A percentile compares a stretch with the other conserved stretches of the same genome.
These are phyloP conservation scores for Debaryomyces fabryi DNA, from an alignment of 1,139 yeast species.

Conservation along the genomic window DNA sequence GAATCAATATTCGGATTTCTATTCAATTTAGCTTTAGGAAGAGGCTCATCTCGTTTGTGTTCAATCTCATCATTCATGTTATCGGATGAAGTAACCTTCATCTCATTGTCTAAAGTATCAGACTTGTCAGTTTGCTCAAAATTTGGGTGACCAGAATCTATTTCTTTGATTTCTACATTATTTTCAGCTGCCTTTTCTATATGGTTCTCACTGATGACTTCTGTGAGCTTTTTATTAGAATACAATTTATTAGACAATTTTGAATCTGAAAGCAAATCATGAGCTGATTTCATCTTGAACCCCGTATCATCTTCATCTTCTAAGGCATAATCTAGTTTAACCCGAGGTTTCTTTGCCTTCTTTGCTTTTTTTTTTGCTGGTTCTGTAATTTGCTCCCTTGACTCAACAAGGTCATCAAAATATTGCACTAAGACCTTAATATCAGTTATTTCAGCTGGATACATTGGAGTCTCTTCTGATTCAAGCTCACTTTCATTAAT, in stretches of 20 bases:
- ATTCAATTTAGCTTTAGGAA: background rate
- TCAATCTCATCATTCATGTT: background rate
- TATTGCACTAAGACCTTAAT: conserved; percentile 49
- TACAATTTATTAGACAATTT: conserved; percentile 17
- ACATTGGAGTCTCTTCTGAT: conserved; percentile 47
- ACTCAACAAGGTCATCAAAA: conserved; percentile 47
- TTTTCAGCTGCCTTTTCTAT: background rate
- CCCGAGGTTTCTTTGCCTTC: conserved; percentile 21
- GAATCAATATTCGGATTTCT: conserved; percentile 31
- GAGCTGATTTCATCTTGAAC: conserved; percentile 54
- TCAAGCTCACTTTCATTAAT: conserved; percentile 56
- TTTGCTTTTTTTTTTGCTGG: conserved; percentile 17
- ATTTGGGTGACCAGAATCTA: background rate
- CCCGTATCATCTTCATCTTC: conserved; percentile 35
- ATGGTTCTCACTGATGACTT: background rate
- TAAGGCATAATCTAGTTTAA: conserved; percentile 24
- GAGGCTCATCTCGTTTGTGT: conserved; percentile 3
- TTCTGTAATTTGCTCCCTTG: conserved; percentile 12
- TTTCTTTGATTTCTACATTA: background rate
- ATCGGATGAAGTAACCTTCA: background rate
- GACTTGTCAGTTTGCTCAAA: background rate
- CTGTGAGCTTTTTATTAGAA: background rate
- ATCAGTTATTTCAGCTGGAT: conserved; percentile 49
- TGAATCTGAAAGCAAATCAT: conserved; percentile 40
- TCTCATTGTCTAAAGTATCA: background rate